These are phyloP conservation scores for Dissophora globulifera DNA, from an alignment of 192 early-diverging fungal species.

Conservation along the genomic window DNA sequence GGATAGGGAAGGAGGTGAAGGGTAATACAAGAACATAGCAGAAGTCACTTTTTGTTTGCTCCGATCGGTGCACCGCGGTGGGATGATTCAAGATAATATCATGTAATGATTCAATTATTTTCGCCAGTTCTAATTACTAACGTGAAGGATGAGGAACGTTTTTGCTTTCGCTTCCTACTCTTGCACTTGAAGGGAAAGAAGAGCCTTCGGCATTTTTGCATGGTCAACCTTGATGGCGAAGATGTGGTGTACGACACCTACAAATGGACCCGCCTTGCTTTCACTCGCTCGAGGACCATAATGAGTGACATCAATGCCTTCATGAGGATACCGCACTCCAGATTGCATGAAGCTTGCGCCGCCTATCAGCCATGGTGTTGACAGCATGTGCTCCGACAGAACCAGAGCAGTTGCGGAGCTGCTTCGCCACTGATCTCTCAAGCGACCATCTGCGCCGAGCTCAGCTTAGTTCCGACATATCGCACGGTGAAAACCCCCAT, in stretches of 20 bases:
- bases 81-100: too few species aligned
- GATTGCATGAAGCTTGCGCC: background rate
- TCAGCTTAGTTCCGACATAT: background rate
- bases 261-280: constrained; percentile 6
- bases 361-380: constrained; percentile 25
- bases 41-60: too few species aligned
- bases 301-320: constrained; percentile 14
- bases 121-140: too few species aligned
- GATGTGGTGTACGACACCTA: constrained; percentile 14
- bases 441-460: constrained; percentile 1
- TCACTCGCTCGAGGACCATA: constrained; percentile 24
- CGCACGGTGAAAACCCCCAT: too few species aligned
- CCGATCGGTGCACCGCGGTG: too few species aligned
- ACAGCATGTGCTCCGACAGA: background rate
- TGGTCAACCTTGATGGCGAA: background rate
- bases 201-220: constrained; percentile 15
- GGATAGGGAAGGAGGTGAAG: too few species aligned
- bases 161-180: too few species aligned
- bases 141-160: too few species aligned
- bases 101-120: too few species aligned
- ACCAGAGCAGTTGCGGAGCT: background rate
- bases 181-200: too few species aligned
- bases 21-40: too few species aligned
- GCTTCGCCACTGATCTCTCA: background rate
- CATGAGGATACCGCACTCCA: constrained; percentile 2